Conservation (phyloP, 148 eudicot genomes). For the Fagopyrum homotropicum region DNA sequence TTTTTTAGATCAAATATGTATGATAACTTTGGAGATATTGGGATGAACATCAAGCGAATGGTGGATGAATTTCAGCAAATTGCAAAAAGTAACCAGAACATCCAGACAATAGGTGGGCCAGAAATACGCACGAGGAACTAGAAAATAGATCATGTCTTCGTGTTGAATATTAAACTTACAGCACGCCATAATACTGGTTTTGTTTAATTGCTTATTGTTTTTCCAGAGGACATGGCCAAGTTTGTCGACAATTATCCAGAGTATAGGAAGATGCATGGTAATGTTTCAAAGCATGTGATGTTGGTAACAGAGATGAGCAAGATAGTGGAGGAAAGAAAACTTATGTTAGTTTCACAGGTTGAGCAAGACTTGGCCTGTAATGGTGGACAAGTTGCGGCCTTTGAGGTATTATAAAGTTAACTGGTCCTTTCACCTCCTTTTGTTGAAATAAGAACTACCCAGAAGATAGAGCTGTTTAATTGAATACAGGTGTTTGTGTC, state of each 20-base stretch:
- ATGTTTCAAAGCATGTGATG: conserved; percentile 95
- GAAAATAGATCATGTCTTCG: not conserved
- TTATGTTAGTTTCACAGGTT: conserved; percentile 90
- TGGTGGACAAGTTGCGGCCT: conserved; percentile 97
- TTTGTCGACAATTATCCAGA: conserved; percentile 99
- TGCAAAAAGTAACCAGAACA: conserved; percentile 92
- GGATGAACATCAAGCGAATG: conserved; percentile 90
- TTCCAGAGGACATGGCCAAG: conserved; percentile 98
- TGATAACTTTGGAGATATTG: conserved; percentile 97
- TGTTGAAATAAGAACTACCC: not conserved
- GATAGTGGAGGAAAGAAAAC: conserved; percentile 94
- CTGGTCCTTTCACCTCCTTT: not conserved
- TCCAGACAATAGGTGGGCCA: conserved; percentile 85
- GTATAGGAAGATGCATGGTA: conserved; percentile 92
- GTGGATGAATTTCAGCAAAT: conserved; percentile 97
- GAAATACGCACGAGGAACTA: not conserved
- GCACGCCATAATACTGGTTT: not conserved
- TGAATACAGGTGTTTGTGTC: not conserved
- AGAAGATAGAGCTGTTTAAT: not conserved
- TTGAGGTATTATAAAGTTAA: conserved; percentile 55
- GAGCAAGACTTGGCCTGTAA: conserved; percentile 99
- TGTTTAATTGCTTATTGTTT: conserved; percentile 15
- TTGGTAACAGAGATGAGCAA: conserved; percentile 97
- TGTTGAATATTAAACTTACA: not conserved
- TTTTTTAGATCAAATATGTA: conserved; percentile 93